These are phyloP conservation scores for Corylus americana DNA, from an alignment of 306 rosid genomes.

Conservation along the genomic window DNA sequence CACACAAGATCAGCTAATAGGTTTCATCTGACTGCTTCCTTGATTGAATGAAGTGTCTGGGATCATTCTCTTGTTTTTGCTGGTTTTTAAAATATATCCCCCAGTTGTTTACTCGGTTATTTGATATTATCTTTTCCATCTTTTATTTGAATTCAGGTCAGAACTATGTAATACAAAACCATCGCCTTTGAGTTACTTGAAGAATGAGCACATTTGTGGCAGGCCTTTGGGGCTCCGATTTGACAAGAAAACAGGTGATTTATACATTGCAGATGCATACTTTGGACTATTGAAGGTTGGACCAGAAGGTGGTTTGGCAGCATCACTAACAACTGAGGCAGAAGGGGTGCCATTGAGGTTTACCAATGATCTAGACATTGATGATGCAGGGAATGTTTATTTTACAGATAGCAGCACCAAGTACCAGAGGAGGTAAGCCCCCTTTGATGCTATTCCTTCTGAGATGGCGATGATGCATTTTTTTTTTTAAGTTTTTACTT, in stretches of 20 bases:
- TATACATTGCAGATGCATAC: slow-evolving; percentile 93
- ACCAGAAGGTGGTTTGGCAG: slow-evolving; percentile 88
- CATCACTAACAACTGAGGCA: slow-evolving; percentile 74
- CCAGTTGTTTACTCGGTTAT: background rate
- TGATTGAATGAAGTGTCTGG: background rate
- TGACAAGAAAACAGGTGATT: slow-evolving; percentile 86
- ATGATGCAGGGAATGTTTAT: slow-evolving; percentile 78
- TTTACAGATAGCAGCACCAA: slow-evolving; percentile 78
- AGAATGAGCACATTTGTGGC: slow-evolving; percentile 88
- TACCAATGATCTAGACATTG: slow-evolving; percentile 85
- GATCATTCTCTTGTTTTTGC: background rate
- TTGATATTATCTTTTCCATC: background rate
- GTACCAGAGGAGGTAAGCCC: slow-evolving; percentile 71
- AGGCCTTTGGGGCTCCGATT: slow-evolving; percentile 94
- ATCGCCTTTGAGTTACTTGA: slow-evolving; percentile 66
- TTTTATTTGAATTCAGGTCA: slow-evolving; percentile 51
- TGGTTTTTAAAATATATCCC: background rate
- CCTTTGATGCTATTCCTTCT: slow-evolving; percentile 16
- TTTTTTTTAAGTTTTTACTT: slow-evolving; percentile 11
- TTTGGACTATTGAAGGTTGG: slow-evolving; percentile 84
- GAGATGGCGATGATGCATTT: background rate
- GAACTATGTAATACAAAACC: slow-evolving; percentile 69
- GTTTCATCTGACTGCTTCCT: background rate
- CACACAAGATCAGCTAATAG: background rate
- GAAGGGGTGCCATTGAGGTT: slow-evolving; percentile 75